phyloP scores from a whole-genome alignment of 2,329 filamentous ascomycete genomes.

The Beauveria varroae region DNA sequence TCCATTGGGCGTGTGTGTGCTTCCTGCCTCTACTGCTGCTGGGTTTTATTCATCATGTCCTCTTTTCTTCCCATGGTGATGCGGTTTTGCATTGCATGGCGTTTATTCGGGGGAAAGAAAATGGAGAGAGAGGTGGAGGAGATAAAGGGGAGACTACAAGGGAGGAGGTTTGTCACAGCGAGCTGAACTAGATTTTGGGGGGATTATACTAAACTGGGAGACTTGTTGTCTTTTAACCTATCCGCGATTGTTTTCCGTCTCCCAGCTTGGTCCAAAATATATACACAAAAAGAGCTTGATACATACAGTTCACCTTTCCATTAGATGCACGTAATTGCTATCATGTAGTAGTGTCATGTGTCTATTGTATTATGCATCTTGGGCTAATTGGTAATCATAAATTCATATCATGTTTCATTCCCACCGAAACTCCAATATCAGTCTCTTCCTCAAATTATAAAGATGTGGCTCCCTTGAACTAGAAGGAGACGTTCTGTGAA shows the following conservation, averaged over 20 bases:
- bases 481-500: background rate
- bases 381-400: background rate
- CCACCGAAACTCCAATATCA: background rate
- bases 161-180: background rate
- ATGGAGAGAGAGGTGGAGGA: constrained; percentile 12
- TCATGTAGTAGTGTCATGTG: background rate
- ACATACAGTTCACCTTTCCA: background rate
- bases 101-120: constrained; percentile 22
- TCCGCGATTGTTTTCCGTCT: background rate
- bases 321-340: background rate
- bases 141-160: too few relatives aligned
- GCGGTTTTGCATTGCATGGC: constrained; percentile 17
- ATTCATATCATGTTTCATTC: background rate
- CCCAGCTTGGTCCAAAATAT: constrained; percentile 2
- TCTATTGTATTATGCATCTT: background rate
- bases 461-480: too few relatives aligned
- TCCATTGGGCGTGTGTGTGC: background rate
- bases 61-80: constrained; percentile 9
- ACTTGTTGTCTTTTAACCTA: background rate
- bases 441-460: background rate
- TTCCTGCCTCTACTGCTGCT: background rate
- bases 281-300: constrained; percentile 8
- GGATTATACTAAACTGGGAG: constrained; percentile 9
- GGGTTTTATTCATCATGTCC: constrained; percentile 1
- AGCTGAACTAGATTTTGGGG: background rate